Evolutionary conservation across 768 basidiomycete genomes (phyloP).

Genomic region (Tulasnella sp.): DNA sequence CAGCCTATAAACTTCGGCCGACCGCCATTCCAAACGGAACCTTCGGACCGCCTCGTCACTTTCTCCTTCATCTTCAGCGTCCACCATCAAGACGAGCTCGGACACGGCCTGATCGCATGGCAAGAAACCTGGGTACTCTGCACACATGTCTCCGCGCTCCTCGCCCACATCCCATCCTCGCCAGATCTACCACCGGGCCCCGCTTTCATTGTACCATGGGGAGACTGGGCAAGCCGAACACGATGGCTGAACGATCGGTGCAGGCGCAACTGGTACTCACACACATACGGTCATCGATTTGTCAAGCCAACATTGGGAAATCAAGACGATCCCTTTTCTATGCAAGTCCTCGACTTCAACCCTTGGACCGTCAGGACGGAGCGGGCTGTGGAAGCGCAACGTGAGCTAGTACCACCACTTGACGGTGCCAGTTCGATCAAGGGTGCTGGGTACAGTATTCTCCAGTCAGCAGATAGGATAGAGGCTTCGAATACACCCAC

Average conservation of each 20-base stretch:
- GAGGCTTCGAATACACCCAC: background rate
- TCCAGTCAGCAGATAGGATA: background rate
- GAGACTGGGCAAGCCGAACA: slow-evolving; percentile 4
- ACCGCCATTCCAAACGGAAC: slow-evolving; percentile 2
- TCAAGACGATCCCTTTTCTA: slow-evolving; percentile 4
- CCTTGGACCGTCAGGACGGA: slow-evolving; percentile 2
- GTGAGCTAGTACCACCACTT: background rate
- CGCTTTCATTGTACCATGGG: background rate
- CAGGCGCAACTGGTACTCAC: slow-evolving; percentile 14
- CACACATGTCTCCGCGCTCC: slow-evolving; percentile 10
- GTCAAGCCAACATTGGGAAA: slow-evolving; percentile 3
- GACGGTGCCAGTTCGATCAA: background rate
- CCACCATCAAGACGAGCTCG: background rate
- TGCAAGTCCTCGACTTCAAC: slow-evolving; percentile 14
- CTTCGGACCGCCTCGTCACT: slow-evolving; percentile 6
- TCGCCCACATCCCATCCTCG: background rate
- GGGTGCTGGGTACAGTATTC: background rate
- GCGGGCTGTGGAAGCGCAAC: background rate
- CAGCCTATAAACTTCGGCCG: background rate
- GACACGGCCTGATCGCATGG: slow-evolving; percentile 9
- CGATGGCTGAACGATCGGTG: slow-evolving; percentile 10
- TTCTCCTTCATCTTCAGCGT: slow-evolving; percentile 16
- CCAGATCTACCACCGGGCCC: background rate
- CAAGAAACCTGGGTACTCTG: slow-evolving; percentile 4
- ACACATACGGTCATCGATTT: slow-evolving; percentile 13